Conservation (phyloP, 192 early-diverging fungal species). For the Diversispora eburnea region DNA sequence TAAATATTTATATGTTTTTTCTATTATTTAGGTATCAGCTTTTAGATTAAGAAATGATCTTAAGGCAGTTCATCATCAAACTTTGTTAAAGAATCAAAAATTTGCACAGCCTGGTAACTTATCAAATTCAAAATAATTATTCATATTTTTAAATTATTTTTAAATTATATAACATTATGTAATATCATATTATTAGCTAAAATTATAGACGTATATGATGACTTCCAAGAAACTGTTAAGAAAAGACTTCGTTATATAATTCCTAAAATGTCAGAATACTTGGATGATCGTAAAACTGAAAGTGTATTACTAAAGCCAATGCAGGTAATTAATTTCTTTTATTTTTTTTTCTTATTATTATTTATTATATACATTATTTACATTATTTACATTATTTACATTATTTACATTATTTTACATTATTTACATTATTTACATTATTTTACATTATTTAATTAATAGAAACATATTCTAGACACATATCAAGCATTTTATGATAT, state of each 20-base stretch:
- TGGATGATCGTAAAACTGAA: conserved; percentile 77
- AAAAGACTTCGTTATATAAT: conserved; percentile 51
- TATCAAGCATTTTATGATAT: too few species aligned
- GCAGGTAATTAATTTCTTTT: conserved; percentile 45
- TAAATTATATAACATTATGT: background rate
- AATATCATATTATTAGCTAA: conserved; percentile 15
- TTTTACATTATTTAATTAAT: too few species aligned
- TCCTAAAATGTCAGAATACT: conserved; percentile 60
- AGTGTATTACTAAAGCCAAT: conserved; percentile 67
- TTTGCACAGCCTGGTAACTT: conserved; percentile 49
- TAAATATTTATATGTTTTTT: background rate
- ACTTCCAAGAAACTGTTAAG: conserved; percentile 54
- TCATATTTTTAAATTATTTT: background rate
- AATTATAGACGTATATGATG: conserved; percentile 38
- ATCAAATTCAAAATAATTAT: background rate
- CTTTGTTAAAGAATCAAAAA: conserved; percentile 42
- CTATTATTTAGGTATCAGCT: conserved; percentile 36
- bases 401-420: too few species aligned
- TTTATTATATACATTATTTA: too few species aligned
- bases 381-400: too few species aligned
- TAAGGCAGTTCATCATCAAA: conserved; percentile 38
- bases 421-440: too few species aligned
- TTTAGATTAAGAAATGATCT: conserved; percentile 47
- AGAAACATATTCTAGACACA: too few species aligned
- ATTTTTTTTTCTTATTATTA: too few species aligned